These are phyloP conservation scores for Novakomyces olei DNA, from an alignment of 805 yeast genomes.

Conservation along the genomic window DNA sequence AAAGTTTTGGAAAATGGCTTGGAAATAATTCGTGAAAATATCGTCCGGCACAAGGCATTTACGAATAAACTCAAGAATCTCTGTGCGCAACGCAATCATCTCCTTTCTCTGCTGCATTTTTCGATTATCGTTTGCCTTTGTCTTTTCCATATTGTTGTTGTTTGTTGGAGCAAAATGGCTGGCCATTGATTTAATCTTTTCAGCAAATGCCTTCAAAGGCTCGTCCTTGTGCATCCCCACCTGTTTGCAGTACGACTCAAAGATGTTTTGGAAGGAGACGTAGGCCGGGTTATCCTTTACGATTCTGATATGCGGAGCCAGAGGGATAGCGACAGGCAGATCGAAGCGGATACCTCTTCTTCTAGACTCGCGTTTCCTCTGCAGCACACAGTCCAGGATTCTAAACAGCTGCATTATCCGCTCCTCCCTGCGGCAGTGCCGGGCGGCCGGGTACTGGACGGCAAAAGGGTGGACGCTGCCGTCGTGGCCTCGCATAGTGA, in stretches of 20 bases:
- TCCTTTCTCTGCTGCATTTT: no score
- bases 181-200: conserved; percentile 74
- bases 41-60: conserved; percentile 67
- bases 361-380: conserved; percentile 68
- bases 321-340: conserved; percentile 75
- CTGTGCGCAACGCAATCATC: conserved; percentile 26
- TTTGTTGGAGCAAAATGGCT: no score
- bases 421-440: conserved; percentile 93
- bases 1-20: conserved; percentile 45
- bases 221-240: conserved; percentile 63
- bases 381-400: conserved; percentile 58
- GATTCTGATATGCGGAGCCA: conserved; percentile 83
- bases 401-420: conserved; percentile 79
- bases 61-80: conserved; percentile 77
- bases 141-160: no score
- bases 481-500: conserved; percentile 80
- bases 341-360: conserved; percentile 68
- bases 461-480: conserved; percentile 84
- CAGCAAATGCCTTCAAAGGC: conserved; percentile 67
- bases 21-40: conserved; percentile 22
- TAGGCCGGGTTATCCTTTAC: conserved; percentile 64
- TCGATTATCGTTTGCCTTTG: no score
- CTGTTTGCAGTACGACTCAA: conserved; percentile 65
- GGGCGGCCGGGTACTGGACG: conserved; percentile 91
- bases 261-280: conserved; percentile 55